Percentiles rank a stretch among this genome's conserved stretches.
Conservation (phyloP, 345 rosid species). For the Physaria fendleri region DNA sequence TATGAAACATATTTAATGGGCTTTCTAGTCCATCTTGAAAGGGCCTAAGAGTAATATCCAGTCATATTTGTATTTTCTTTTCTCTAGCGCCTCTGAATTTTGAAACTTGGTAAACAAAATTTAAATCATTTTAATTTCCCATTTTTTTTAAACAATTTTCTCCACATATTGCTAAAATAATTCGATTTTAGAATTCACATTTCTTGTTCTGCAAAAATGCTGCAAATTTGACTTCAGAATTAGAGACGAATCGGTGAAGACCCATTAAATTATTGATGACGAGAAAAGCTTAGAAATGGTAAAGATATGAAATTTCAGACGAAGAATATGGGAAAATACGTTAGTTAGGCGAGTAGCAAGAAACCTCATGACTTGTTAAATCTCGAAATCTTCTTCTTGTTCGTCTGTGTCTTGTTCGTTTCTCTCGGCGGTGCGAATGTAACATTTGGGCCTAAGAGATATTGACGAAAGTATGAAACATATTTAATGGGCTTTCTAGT, state of each 20-base stretch:
- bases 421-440: neutral
- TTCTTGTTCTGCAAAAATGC: slow-evolving; percentile 34
- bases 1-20: neutral
- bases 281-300: neutral
- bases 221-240: slow-evolving; percentile 13
- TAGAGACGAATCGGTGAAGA: neutral
- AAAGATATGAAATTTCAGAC: neutral
- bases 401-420: neutral
- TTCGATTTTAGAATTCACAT: slow-evolving; percentile 23
- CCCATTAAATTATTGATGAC: slow-evolving; percentile 1
- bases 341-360: slow-evolving; percentile 18
- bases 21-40: neutral
- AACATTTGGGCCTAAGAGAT: neutral
- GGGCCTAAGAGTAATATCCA: too few relatives aligned
- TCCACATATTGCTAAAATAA: too few relatives aligned
- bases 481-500: slow-evolving; percentile 1
- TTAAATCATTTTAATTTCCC: too few relatives aligned
- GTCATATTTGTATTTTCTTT: too few relatives aligned
- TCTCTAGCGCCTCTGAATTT: too few relatives aligned
- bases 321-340: neutral
- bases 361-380: slow-evolving; percentile 14
- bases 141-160: too few relatives aligned
- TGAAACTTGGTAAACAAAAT: too few relatives aligned
- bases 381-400: neutral
- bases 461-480: neutral